A percentile compares a stretch with the other conserved stretches of the same genome.
phyloP scores from a whole-genome alignment of 2,329 filamentous ascomycete genomes.

The Amylocarpus encephaloides region DNA sequence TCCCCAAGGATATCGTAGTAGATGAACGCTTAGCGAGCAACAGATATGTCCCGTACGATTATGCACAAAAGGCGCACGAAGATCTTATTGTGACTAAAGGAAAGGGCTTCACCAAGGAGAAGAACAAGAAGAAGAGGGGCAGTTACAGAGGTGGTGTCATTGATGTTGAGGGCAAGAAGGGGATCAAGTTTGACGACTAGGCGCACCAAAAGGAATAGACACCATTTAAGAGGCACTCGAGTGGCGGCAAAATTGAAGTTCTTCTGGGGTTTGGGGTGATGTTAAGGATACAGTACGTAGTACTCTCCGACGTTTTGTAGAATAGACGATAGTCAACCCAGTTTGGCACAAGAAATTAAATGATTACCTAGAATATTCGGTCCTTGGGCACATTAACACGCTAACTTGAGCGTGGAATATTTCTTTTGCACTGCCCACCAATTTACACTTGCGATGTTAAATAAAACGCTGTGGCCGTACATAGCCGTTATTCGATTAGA shows the following conservation, averaged over 20 bases:
- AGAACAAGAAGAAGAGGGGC: conserved; percentile 96
- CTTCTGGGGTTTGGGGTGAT: background rate
- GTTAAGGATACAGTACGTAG: background rate
- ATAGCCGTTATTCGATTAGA: no score
- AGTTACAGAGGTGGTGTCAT: conserved; percentile 86
- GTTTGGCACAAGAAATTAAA: background rate
- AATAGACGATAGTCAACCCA: background rate
- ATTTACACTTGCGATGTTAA: no score
- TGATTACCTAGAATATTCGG: background rate
- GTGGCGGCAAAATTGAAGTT: conserved; percentile 7
- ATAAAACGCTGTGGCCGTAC: no score
- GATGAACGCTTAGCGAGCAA: conserved; percentile 70
- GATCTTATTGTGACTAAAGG: conserved; percentile 87
- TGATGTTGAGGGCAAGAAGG: conserved; percentile 73
- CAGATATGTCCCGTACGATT: conserved; percentile 75
- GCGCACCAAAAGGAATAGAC: conserved; percentile 5
- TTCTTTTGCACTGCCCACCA: background rate
- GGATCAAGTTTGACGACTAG: conserved; percentile 92
- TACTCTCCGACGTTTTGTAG: background rate
- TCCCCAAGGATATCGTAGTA: conserved; percentile 61
- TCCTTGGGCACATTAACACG: no score
- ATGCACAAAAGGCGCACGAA: conserved; percentile 80
- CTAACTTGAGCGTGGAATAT: no score
- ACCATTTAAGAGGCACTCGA: background rate
- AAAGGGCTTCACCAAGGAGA: conserved; percentile 98